Evolutionary conservation across 2,329 filamentous ascomycete species (phyloP).

Genomic region (Cladosporium sp.): DNA sequence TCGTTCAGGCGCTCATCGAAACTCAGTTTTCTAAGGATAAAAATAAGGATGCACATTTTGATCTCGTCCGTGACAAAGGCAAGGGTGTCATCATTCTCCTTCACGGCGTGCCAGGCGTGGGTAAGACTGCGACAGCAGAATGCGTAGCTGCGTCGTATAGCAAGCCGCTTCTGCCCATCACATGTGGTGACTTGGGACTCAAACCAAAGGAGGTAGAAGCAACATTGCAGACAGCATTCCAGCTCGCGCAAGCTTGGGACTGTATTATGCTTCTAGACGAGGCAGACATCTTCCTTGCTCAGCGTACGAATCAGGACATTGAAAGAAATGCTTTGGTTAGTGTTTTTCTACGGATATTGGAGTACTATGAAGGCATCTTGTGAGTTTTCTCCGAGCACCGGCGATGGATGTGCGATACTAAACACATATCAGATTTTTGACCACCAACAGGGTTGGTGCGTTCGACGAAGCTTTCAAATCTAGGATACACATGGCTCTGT

Average conservation of each 20-base stretch:
- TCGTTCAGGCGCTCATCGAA: constrained; percentile 1
- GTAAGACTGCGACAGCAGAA: constrained; percentile 23
- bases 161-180: constrained; percentile 20
- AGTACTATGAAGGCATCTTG: constrained; percentile 26
- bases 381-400: too few relatives aligned
- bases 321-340: constrained; percentile 26
- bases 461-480: constrained; percentile 36
- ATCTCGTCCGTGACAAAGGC: constrained; percentile 8
- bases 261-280: constrained; percentile 37
- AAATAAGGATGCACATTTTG: background rate
- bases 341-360: constrained; percentile 27
- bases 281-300: constrained; percentile 35
- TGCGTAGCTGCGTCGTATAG: constrained; percentile 16
- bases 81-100: constrained; percentile 21
- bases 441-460: constrained; percentile 32
- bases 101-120: constrained; percentile 14
- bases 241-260: constrained; percentile 22
- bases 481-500: constrained; percentile 31
- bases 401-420: too few relatives aligned
- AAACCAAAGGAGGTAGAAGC: constrained; percentile 16
- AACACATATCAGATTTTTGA: constrained; percentile 29
- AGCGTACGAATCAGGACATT: constrained; percentile 18
- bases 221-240: constrained; percentile 17
- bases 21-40: constrained; percentile 1
- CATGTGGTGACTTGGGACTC: constrained; percentile 19